Evolutionary conservation across 805 yeast species (phyloP).

Genomic region (Candida jianshihensis): DNA sequence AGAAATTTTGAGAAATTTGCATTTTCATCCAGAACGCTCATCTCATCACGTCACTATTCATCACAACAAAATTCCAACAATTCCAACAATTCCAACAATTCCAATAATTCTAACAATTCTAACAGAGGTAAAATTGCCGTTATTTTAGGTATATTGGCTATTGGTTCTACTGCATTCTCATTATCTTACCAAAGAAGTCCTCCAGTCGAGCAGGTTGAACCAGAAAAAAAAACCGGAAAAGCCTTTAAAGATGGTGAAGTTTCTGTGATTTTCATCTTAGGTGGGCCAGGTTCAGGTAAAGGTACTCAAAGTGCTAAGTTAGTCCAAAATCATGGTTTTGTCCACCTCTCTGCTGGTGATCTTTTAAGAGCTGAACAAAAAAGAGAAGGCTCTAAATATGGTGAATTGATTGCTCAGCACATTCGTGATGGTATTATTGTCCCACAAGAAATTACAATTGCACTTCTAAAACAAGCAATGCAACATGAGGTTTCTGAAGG

Average conservation of each 20-base stretch:
- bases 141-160: conserved; percentile 38
- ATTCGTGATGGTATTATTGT: conserved; percentile 88
- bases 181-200: conserved; percentile 33
- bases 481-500: conserved; percentile 42
- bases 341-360: conserved; percentile 95
- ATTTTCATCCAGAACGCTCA: not conserved
- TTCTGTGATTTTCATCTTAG: conserved; percentile 82
- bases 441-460: conserved; percentile 87
- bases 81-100: conserved; percentile 1
- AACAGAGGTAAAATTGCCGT: conserved; percentile 27
- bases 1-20: not conserved
- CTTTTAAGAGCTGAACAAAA: conserved; percentile 86
- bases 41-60: conserved; percentile 1
- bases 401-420: conserved; percentile 75
- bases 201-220: conserved; percentile 41
- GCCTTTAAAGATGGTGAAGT: conserved; percentile 62
- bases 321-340: conserved; percentile 73
- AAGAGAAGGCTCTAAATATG: conserved; percentile 75
- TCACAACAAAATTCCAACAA: not conserved
- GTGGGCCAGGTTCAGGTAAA: conserved; percentile 98
- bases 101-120: conserved; percentile 2
- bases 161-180: conserved; percentile 41
- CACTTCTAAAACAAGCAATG: conserved; percentile 76
- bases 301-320: conserved; percentile 92
- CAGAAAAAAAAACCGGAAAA: conserved; percentile 11